Percentiles rank a stretch among this genome's conserved stretches.
Evolutionary conservation across 2,329 filamentous ascomycete species (phyloP).

Genomic region (Penicillium sumatraense): DNA sequence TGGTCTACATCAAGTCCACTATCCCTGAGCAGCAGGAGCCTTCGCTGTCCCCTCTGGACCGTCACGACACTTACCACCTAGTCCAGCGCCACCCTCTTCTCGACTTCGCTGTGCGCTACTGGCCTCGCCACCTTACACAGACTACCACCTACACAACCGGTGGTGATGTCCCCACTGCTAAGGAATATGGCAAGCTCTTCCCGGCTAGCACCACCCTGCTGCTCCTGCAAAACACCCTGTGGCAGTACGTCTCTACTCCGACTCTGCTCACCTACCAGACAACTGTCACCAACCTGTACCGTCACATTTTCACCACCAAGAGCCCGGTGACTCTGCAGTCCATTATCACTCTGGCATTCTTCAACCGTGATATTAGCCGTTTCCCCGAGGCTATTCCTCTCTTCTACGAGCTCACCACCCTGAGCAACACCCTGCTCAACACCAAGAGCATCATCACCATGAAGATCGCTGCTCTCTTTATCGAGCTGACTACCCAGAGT

Average conservation of each 20-base stretch:
- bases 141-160: constrained; percentile 45
- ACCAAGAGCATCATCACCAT: constrained; percentile 52
- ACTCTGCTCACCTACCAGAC: constrained; percentile 33
- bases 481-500: constrained; percentile 48
- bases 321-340: constrained; percentile 55
- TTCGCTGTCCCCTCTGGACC: constrained; percentile 33
- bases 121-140: constrained; percentile 51
- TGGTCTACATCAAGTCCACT: constrained; percentile 39
- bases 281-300: constrained; percentile 36
- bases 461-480: constrained; percentile 50
- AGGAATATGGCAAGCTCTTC: constrained; percentile 54
- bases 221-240: constrained; percentile 55
- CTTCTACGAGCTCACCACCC: constrained; percentile 50
- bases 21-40: constrained; percentile 37
- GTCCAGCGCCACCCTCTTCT: constrained; percentile 47
- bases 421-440: constrained; percentile 45
- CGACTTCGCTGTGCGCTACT: constrained; percentile 54
- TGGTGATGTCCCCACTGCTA: constrained; percentile 46
- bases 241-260: constrained; percentile 45
- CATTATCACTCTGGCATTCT: constrained; percentile 51
- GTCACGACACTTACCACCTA: constrained; percentile 28
- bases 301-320: constrained; percentile 37
- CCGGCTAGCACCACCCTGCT: constrained; percentile 51
- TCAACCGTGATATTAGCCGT: constrained; percentile 42
- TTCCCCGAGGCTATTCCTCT: constrained; percentile 39